A percentile compares a stretch with the other conserved stretches of the same genome.
phyloP scores from a whole-genome alignment of 179 eudicot species.

The Heliamphora pulchella region DNA sequence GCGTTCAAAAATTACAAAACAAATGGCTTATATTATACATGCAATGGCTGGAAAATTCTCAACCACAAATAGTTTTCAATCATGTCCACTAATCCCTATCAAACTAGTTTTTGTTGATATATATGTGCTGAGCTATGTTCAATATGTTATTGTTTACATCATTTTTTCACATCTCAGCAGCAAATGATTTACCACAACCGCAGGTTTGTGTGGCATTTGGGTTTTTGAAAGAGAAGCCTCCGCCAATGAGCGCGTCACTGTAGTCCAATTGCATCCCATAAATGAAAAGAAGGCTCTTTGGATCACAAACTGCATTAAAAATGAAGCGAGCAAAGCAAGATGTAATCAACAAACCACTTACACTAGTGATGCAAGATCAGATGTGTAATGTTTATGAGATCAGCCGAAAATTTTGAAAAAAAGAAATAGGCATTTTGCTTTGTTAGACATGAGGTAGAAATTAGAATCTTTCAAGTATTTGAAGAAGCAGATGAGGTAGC shows the following conservation, averaged over 20 bases:
- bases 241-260: conserved; percentile 95
- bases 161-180: conserved; percentile 52
- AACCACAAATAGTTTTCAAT: neutral
- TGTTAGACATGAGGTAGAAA: neutral
- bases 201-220: conserved; percentile 94
- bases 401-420: neutral
- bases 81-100: neutral
- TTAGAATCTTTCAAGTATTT: neutral
- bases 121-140: neutral
- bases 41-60: neutral
- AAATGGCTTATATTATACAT: conserved; percentile 7
- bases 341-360: neutral
- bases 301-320: conserved; percentile 80
- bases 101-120: neutral
- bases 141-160: conserved; percentile 13
- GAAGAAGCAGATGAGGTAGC: no score
- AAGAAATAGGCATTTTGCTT: neutral
- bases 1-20: neutral
- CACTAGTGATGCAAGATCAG: neutral
- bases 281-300: conserved; percentile 89
- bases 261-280: conserved; percentile 96
- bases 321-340: neutral
- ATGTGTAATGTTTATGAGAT: neutral
- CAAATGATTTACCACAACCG: conserved; percentile 94
- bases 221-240: conserved; percentile 89